These are phyloP conservation scores for Pouteria campechiana DNA, from an alignment of 179 eudicot species.

Conservation along the genomic window DNA sequence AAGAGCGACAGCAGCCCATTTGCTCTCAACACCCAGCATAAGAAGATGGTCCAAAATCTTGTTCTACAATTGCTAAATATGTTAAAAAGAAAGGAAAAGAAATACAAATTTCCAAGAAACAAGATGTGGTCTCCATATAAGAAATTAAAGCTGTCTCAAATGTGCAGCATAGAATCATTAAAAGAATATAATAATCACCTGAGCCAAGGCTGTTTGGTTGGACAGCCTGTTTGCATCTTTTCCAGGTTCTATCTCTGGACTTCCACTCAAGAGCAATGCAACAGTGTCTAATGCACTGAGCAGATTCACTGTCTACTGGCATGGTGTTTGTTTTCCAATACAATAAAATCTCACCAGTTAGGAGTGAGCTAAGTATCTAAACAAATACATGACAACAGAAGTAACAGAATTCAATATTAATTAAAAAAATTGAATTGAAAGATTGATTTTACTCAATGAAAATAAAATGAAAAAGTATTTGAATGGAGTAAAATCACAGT, in stretches of 20 bases:
- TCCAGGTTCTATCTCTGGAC: slow-evolving; percentile 52
- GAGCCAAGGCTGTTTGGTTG: slow-evolving; percentile 83
- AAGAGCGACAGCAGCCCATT: slow-evolving; percentile 89
- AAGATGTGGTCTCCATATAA: not conserved
- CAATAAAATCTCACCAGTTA: slow-evolving; percentile 22
- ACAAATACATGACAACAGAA: not conserved
- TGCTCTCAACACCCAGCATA: slow-evolving; percentile 93
- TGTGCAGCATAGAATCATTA: not conserved
- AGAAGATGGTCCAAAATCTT: slow-evolving; percentile 67
- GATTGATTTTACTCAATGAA: too few relatives aligned
- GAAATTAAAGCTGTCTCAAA: too few relatives aligned
- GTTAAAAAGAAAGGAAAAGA: slow-evolving; percentile 1
- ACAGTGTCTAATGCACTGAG: slow-evolving; percentile 86
- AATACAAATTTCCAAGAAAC: too few relatives aligned
- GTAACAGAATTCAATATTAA: too few relatives aligned
- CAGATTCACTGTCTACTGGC: slow-evolving; percentile 93
- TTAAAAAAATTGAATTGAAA: too few relatives aligned
- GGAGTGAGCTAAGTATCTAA: slow-evolving; percentile 1
- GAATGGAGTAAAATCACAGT: too few relatives aligned
- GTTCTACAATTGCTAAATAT: slow-evolving; percentile 34
- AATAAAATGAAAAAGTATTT: slow-evolving; percentile 2
- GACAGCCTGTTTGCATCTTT: slow-evolving; percentile 57
- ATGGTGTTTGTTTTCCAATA: slow-evolving; percentile 19
- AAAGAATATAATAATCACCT: slow-evolving; percentile 44
- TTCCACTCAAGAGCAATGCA: slow-evolving; percentile 49